Base-by-base conservation (phyloP, 2,329 filamentous ascomycete genomes). In the Fusarium sp. region DNA sequence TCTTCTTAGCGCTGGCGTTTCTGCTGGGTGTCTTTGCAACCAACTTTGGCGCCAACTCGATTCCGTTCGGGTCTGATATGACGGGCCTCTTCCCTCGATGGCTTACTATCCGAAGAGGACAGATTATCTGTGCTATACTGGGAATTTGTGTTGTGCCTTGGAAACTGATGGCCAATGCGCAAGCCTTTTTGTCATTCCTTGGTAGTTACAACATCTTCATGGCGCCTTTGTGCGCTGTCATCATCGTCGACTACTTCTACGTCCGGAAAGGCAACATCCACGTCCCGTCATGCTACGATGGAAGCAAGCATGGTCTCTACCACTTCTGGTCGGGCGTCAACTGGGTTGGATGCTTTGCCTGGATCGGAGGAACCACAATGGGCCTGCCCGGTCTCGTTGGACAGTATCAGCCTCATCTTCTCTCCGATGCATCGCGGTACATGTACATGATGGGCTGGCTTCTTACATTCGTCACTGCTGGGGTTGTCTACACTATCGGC, bases 401-500 rank as follows among this genome's bases (percentile, higher is more conserved):
- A 14, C 29, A 60, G 3, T 59, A 59, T 3, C 49, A 42, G n/a
- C 38, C 58, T 3, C 33, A 59, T 27, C 33, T 59, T 1, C 45
- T 59, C 1, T 37, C 56, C 1, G 23, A 59, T 16, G 56, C 56
- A 4, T 59, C 56, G 2, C 44, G 56, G 2, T 59, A 59, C 9
- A 59, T 52, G 56, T 59, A 59, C 10, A 59, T 39, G 56, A 59
- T 59, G 56, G 42, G 56, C 0, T 59, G 56, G 56, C 45, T 59
- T 29, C n/a, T 59, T 7, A 59, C 56, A 1, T 59, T 59, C 7
- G 56, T 52, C 15, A 59, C 56, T 11, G 56, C 56, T 23, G 56
- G 56, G 6, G 19, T 59, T 4, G 44, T 59, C 14, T 59, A 59
- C 7, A 27, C 31, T 14, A 37, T 52, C 7, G 44, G 56, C 9